Evolutionary conservation across 1,284 basidiomycete species (phyloP).

Genomic region (Agroathelia rolfsii): DNA sequence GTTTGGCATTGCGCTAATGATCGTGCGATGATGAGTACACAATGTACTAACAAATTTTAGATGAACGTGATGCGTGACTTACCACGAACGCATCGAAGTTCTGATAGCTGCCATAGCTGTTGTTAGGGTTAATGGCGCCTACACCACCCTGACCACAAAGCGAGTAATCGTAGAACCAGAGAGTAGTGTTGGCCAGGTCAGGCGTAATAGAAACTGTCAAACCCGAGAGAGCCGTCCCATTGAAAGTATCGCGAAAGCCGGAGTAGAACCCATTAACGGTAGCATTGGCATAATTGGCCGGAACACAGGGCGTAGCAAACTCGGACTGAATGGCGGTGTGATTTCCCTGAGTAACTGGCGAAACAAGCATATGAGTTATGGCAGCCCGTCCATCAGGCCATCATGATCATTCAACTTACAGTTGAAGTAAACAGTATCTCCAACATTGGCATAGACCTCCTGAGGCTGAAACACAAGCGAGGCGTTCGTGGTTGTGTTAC

Average conservation of each 20-base stretch:
- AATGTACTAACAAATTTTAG: not conserved
- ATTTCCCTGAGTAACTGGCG: conserved; percentile 42
- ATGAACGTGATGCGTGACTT: conserved; percentile 13
- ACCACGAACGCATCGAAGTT: conserved; percentile 46
- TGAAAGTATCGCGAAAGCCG: conserved; percentile 35
- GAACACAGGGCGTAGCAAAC: conserved; percentile 42
- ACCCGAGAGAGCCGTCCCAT: conserved; percentile 35
- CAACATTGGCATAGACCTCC: conserved; percentile 30
- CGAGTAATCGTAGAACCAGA: conserved; percentile 53
- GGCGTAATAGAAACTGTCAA: conserved; percentile 32
- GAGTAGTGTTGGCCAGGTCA: conserved; percentile 31
- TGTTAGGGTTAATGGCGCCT: conserved; percentile 49
- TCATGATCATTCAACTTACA: conserved; percentile 24
- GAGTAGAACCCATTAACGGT: conserved; percentile 52
- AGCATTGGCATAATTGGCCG: conserved; percentile 31
- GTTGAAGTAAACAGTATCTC: conserved; percentile 46
- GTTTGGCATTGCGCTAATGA: conserved; percentile 38
- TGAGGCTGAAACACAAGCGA: conserved; percentile 37
- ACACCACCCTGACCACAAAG: conserved; percentile 49
- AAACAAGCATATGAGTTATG: conserved; percentile 1
- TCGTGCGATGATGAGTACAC: conserved; percentile 4
- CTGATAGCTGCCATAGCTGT: conserved; percentile 31
- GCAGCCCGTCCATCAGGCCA: not conserved
- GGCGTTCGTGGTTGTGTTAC: conserved; percentile 32
- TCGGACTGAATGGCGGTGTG: conserved; percentile 47